Conservation (phyloP, 2,329 filamentous ascomycete genomes). For the Colletotrichum liaoningense region DNA sequence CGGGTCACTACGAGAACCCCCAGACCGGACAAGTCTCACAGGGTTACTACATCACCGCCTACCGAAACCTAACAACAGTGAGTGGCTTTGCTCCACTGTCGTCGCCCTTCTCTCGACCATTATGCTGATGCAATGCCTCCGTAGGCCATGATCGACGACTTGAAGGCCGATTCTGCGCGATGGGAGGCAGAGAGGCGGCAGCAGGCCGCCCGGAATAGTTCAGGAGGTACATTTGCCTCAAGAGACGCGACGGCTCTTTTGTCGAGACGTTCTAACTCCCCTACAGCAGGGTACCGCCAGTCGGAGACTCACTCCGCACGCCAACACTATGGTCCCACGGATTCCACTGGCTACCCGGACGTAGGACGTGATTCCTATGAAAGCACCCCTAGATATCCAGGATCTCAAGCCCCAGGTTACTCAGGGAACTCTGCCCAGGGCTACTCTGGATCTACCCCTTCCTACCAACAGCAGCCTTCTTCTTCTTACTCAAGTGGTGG, state of each 20-base stretch:
- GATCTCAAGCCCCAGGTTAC: slow-evolving; percentile 61
- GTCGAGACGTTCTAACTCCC: slow-evolving; percentile 69
- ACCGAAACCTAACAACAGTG: slow-evolving; percentile 83
- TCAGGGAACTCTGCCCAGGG: slow-evolving; percentile 53
- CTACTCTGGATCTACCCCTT: slow-evolving; percentile 24
- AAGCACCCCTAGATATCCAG: slow-evolving; percentile 60
- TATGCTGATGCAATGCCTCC: slow-evolving; percentile 5
- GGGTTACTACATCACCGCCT: slow-evolving; percentile 83
- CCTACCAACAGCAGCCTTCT: slow-evolving; percentile 32
- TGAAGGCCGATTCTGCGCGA: slow-evolving; percentile 71
- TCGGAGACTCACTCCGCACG: slow-evolving; percentile 60
- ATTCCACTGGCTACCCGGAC: slow-evolving; percentile 44
- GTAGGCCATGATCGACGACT: slow-evolving; percentile 73
- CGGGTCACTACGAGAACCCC: slow-evolving; percentile 76
- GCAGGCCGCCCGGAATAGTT: slow-evolving; percentile 63
- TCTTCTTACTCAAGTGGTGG: slow-evolving; percentile 33
- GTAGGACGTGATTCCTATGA: slow-evolving; percentile 53
- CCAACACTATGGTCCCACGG: slow-evolving; percentile 58
- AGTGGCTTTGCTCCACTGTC: slow-evolving; percentile 46
- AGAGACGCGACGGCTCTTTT: slow-evolving; percentile 59
- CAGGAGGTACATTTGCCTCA: slow-evolving; percentile 69
- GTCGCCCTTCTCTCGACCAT: neutral
- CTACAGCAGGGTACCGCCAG: slow-evolving; percentile 67
- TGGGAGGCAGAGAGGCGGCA: slow-evolving; percentile 71
- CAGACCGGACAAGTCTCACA: slow-evolving; percentile 70